phyloP scores from a whole-genome alignment of 495 filamentous ascomycete species.

The Aspergillus ostianus region DNA sequence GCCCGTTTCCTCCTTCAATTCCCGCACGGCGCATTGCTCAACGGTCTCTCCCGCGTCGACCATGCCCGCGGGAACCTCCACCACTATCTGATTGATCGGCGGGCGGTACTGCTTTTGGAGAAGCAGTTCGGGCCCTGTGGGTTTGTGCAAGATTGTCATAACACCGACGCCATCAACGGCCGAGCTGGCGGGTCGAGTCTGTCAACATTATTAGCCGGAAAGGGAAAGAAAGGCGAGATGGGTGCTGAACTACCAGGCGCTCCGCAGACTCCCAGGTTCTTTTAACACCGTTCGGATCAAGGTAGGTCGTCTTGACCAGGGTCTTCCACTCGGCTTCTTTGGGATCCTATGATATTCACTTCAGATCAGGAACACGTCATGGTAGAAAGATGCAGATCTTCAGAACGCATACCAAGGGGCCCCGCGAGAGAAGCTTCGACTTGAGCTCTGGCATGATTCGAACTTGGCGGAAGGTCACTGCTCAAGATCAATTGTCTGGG shows the following conservation, averaged over 20 bases:
- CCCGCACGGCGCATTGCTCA: constrained; percentile 75
- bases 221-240: not conserved
- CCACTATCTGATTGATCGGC: constrained; percentile 70
- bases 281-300: constrained; percentile 63
- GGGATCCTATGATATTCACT: constrained; percentile 30
- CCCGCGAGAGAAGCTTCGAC: constrained; percentile 17
- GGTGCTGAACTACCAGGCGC: constrained; percentile 36
- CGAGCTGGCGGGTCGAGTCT: constrained; percentile 64
- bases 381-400: not conserved
- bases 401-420: constrained; percentile 16
- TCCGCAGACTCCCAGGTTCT: constrained; percentile 84
- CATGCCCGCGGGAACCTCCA: constrained; percentile 85
- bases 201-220: not conserved
- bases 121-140: constrained; percentile 68
- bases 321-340: constrained; percentile 71
- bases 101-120: constrained; percentile 88
- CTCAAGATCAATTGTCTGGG: no score
- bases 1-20: constrained; percentile 92
- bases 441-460: constrained; percentile 11
- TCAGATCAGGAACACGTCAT: not conserved
- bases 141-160: constrained; percentile 77
- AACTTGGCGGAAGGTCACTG: not conserved
- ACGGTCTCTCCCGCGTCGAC: constrained; percentile 79
- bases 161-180: constrained; percentile 90
- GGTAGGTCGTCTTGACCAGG: constrained; percentile 69